A percentile compares a stretch with the other conserved stretches of the same genome.
phyloP scores from a whole-genome alignment of 768 basidiomycete genomes.

The Neoboletus magnificus region DNA sequence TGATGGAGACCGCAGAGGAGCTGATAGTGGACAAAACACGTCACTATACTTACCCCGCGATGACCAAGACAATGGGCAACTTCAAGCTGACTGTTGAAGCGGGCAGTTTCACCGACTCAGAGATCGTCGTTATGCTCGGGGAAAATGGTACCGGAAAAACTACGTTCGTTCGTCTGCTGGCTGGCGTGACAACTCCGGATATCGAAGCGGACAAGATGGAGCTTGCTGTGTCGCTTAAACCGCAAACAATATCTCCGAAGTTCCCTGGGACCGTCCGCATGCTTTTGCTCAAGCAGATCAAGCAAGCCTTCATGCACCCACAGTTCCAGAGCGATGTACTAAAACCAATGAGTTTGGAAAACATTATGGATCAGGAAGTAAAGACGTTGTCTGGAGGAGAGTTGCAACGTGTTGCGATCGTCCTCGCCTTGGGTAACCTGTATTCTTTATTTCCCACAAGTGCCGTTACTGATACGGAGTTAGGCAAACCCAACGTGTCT shows the following conservation, averaged over 20 bases:
- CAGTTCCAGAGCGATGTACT: conserved; percentile 98
- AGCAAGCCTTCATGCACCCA: conserved; percentile 96
- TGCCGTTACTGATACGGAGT: conserved; percentile 7
- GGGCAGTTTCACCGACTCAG: conserved; percentile 96
- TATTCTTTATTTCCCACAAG: not conserved
- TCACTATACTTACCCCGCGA: conserved; percentile 87
- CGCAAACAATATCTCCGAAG: conserved; percentile 97
- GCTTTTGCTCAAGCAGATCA: conserved; percentile 92
- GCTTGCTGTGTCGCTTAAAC: conserved; percentile 91
- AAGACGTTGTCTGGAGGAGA: conserved; percentile 99
- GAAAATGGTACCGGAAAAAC: conserved; percentile 99
- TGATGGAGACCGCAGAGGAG: conserved; percentile 95
- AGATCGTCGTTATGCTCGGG: conserved; percentile 98
- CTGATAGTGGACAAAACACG: conserved; percentile 80
- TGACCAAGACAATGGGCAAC: conserved; percentile 93
- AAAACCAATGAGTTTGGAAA: conserved; percentile 95
- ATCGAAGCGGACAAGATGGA: conserved; percentile 75
- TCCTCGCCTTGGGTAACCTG: conserved; percentile 74
- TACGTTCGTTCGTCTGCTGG: conserved; percentile 92
- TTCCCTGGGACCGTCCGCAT: conserved; percentile 97
- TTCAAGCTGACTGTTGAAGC: conserved; percentile 94
- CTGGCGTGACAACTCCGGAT: conserved; percentile 85
- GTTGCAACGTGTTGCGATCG: conserved; percentile 94
- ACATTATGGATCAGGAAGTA: conserved; percentile 96
- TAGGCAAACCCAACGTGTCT: conserved; percentile 72